Evolutionary conservation across 352 stramenopile species (phyloP).

Genomic region (Phytopythium aichiense): DNA sequence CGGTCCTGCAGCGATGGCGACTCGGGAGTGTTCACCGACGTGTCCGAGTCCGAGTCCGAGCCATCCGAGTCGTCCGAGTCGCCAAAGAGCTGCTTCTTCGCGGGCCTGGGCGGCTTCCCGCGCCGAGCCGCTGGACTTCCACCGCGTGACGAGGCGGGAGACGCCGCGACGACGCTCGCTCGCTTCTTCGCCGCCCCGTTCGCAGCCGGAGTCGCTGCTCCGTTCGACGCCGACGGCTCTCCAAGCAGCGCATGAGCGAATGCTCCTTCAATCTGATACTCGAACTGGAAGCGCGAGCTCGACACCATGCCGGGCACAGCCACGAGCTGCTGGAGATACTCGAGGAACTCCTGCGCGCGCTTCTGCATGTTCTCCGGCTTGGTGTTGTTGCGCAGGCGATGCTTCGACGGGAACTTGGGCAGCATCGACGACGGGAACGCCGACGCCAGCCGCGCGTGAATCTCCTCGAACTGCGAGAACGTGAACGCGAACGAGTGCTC

Average conservation of each 20-base stretch:
- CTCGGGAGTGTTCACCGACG: constrained; percentile 24
- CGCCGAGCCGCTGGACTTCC: constrained; percentile 18
- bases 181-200: constrained; percentile 21
- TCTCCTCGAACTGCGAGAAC: constrained; percentile 72
- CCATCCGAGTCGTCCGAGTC: constrained; percentile 33
- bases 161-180: neutral
- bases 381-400: constrained; percentile 67
- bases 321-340: constrained; percentile 72
- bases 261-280: constrained; percentile 49
- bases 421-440: constrained; percentile 27
- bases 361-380: constrained; percentile 87
- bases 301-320: constrained; percentile 37
- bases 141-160: constrained; percentile 6
- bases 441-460: constrained; percentile 42
- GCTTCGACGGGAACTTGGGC: constrained; percentile 79
- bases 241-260: constrained; percentile 29
- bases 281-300: constrained; percentile 61
- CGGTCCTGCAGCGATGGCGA: constrained; percentile 4
- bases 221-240: neutral
- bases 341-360: constrained; percentile 69
- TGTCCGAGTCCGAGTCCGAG: constrained; percentile 58
- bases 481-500: constrained; percentile 58
- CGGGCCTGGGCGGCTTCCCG: constrained; percentile 12
- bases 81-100: constrained; percentile 48
- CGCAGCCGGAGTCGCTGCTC: neutral